Conservation (phyloP, 805 yeast genomes). For the Jamesozyma piceae region DNA sequence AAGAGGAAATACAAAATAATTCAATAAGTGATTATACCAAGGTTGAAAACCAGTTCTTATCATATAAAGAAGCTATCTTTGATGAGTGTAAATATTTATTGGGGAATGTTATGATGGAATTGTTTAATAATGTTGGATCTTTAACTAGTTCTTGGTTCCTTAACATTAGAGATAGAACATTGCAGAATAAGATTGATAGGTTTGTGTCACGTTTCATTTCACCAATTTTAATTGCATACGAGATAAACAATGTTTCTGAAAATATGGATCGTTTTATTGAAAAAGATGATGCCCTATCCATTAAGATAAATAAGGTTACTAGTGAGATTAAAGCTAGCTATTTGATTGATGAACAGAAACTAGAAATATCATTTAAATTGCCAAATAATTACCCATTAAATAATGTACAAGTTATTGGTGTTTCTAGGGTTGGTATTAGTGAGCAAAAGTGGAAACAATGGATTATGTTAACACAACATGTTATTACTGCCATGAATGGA, state of each 20-base stretch:
- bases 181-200: slow-evolving; percentile 50
- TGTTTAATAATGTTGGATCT: slow-evolving; percentile 27
- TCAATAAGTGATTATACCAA: background rate
- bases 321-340: slow-evolving; percentile 67
- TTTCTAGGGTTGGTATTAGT: slow-evolving; percentile 74
- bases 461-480: slow-evolving; percentile 83
- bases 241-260: slow-evolving; percentile 42
- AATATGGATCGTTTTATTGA: slow-evolving; percentile 31
- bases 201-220: slow-evolving; percentile 56
- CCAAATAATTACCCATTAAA: slow-evolving; percentile 75
- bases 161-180: slow-evolving; percentile 56
- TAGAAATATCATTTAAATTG: slow-evolving; percentile 67
- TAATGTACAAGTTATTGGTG: slow-evolving; percentile 66
- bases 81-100: slow-evolving; percentile 24
- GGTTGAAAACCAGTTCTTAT: slow-evolving; percentile 6
- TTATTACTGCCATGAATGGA: slow-evolving; percentile 66
- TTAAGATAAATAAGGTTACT: slow-evolving; percentile 50
- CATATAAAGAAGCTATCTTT: slow-evolving; percentile 23
- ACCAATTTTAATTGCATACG: slow-evolving; percentile 50
- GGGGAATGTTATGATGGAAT: slow-evolving; percentile 19
- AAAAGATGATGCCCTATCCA: slow-evolving; percentile 36
- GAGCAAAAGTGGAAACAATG: slow-evolving; percentile 93
- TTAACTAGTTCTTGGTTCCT: slow-evolving; percentile 50
- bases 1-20: slow-evolving; percentile 12
- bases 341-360: slow-evolving; percentile 74